Evolutionary conservation across 2,329 filamentous ascomycete species (phyloP).

Genomic region (Pseudofabraea citricarpa): DNA sequence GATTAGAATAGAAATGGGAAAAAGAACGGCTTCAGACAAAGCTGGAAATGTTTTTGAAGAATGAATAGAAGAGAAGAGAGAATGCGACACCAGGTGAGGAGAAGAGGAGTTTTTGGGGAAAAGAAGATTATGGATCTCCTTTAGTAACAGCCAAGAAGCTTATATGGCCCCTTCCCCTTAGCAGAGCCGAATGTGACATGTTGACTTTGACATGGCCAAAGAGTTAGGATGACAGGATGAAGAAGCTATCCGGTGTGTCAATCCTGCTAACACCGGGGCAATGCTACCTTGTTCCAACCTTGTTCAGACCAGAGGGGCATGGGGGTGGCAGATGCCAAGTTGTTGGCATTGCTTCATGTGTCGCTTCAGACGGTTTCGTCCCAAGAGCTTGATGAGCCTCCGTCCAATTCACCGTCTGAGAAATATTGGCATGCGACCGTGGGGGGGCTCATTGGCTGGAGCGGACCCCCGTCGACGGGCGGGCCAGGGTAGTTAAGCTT

Average conservation of each 20-base stretch:
- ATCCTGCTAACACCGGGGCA: no score
- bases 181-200: neutral
- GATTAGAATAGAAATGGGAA: neutral
- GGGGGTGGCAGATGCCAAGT: conserved; percentile 6
- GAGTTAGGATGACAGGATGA: neutral
- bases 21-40: neutral
- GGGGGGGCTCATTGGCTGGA: neutral
- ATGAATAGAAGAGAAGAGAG: neutral
- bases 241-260: neutral
- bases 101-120: no score
- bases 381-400: neutral
- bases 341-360: conserved; percentile 12
- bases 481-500: neutral
- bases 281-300: conserved; percentile 4
- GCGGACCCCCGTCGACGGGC: neutral
- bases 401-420: neutral
- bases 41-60: no score
- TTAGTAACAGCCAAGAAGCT: neutral
- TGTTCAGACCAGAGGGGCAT: conserved; percentile 1
- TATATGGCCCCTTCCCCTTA: neutral
- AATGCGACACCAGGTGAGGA: neutral
- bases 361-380: conserved; percentile 12
- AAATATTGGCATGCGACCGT: neutral
- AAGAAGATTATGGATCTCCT: neutral
- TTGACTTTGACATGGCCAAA: neutral